Conservation (phyloP, 2,329 filamentous ascomycete genomes). For the Exutisphaerella laricina region DNA sequence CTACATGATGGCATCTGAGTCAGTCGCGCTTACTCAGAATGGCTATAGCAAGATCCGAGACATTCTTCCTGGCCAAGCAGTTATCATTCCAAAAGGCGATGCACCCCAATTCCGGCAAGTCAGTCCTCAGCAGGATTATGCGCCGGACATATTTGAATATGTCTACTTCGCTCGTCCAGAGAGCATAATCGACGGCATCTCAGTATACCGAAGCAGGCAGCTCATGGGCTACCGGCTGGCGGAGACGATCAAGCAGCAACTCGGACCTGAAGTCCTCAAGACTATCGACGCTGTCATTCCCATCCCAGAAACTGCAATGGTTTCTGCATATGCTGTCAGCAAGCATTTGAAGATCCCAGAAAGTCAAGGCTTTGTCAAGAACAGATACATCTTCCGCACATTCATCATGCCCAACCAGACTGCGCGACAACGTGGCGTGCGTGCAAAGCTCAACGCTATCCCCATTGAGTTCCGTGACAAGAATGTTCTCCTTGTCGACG, state of each 20-base stretch:
- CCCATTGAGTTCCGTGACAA: conserved; percentile 75
- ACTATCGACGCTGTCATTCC: conserved; percentile 83
- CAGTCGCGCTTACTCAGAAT: conserved; percentile 73
- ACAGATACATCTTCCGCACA: conserved; percentile 80
- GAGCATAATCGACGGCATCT: conserved; percentile 78
- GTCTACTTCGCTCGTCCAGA: conserved; percentile 85
- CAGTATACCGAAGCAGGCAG: conserved; percentile 74
- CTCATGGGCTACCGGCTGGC: conserved; percentile 83
- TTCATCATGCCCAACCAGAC: conserved; percentile 84
- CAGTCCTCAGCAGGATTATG: conserved; percentile 61
- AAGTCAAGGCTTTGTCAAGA: conserved; percentile 80
- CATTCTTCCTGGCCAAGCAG: conserved; percentile 76
- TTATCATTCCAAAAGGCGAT: conserved; percentile 75
- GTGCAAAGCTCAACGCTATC: conserved; percentile 84
- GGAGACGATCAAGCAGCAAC: conserved; percentile 59
- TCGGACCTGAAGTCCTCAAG: conserved; percentile 63
- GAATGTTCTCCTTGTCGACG: conserved; percentile 79
- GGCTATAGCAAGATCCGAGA: conserved; percentile 72
- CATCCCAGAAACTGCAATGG: conserved; percentile 77
- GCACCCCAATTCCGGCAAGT: conserved; percentile 72
- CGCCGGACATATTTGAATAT: conserved; percentile 81
- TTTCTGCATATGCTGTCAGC: conserved; percentile 71
- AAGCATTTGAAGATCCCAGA: conserved; percentile 69
- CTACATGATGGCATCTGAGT: conserved; percentile 90
- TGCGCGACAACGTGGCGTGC: conserved; percentile 75